Evolutionary conservation across 179 eudicot genomes (phyloP), one percentile per base, ranked within the genome.

Genomic region (Silene vulgaris): DNA sequence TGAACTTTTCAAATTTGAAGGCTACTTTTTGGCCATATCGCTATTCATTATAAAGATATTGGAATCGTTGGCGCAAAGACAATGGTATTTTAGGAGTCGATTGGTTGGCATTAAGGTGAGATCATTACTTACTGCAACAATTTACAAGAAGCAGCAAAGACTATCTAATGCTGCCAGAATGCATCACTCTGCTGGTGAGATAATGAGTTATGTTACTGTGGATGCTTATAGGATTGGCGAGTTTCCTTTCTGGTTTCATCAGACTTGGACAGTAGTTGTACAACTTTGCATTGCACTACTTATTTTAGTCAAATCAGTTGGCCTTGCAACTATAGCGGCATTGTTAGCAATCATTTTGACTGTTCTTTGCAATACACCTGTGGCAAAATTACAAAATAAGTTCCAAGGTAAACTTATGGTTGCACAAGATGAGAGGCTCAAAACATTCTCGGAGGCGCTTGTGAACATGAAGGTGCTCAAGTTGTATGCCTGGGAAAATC

Each of bases 401-500:
- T 90, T 79, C 72, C 94, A 89, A 65, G 76, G 85, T 7, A 85
- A 82, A 80, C 90, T 92, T 19, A 89, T 91, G 97, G 83, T 75
- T 70, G 93, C 89, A 56, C 93, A 92, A 77, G 97, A 92, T 65
- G 84, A 77, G 64, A 76, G 91, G 80, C 84, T 92, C 9, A 89
- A 86, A 76, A 88, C 89, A 11, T 86, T 63, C 59, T 74, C 88
- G 0, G 97, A 92, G 76, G 92, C 94, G 26, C 89, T 92, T 0
- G 79, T 86, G 65, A 92, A 85, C 76, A 92, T 90, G 94, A 92
- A 90, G 79, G 92, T 92, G 56, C 76, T 90, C 68, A 92, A 90
- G 78, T 65, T 92, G 4, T 87, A 92, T 69, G 96, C 94, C 5
- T 92, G 97, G 97, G 97, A 90, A 73, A 83, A 69, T 28, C 89